These are phyloP conservation scores for Notholithocarpus densiflorus DNA, from an alignment of 306 rosid genomes.

Conservation along the genomic window DNA sequence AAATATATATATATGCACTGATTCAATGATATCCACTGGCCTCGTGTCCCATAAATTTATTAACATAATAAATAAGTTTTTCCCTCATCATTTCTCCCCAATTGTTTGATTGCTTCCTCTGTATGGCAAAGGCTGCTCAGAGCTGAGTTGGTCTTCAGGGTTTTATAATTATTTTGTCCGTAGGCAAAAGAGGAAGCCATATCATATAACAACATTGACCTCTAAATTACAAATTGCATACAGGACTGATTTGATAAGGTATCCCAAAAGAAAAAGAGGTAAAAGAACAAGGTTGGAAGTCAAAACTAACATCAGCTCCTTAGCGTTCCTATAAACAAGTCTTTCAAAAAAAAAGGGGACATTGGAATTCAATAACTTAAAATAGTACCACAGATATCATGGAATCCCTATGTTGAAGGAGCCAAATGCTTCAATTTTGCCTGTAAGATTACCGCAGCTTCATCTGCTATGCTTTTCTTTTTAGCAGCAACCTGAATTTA, in stretches of 20 bases:
- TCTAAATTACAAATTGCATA: background rate
- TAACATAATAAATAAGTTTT: too few species aligned
- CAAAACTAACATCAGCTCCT: background rate
- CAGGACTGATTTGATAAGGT: background rate
- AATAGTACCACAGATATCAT: background rate
- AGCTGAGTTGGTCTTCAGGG: background rate
- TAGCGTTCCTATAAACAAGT: constrained; percentile 26
- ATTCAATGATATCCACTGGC: too few species aligned
- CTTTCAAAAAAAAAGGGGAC: constrained; percentile 6
- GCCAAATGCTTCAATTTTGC: constrained; percentile 76
- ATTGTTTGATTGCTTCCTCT: too few species aligned
- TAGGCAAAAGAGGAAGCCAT: background rate
- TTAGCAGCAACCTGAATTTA: constrained; percentile 77
- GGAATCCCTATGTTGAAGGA: constrained; percentile 34
- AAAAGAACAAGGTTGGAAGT: too few species aligned
- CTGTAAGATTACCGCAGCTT: constrained; percentile 64
- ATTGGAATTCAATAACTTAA: constrained; percentile 7
- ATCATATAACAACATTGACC: background rate
- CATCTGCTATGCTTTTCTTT: constrained; percentile 73
- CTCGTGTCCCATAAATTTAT: too few species aligned
- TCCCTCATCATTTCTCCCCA: too few species aligned
- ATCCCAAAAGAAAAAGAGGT: too few species aligned
- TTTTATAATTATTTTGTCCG: background rate
- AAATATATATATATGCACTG: too few species aligned
- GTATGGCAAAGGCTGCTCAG: background rate